Conservation (phyloP, 495 filamentous ascomycete species). For the Trichoderma parareesei region DNA sequence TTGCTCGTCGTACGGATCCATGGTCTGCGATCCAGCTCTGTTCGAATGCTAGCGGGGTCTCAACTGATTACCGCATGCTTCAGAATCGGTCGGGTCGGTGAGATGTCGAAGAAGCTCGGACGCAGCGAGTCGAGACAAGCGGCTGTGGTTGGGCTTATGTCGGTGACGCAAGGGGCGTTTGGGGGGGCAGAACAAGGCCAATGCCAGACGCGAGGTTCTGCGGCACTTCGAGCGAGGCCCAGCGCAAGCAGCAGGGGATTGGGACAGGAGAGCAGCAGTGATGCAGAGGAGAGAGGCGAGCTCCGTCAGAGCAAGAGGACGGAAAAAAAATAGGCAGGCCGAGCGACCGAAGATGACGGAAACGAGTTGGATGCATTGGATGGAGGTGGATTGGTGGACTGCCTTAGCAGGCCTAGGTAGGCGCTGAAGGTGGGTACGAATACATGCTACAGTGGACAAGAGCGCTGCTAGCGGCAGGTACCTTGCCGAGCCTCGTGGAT, state of each 20-base stretch:
- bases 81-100: not conserved
- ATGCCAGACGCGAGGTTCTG: not conserved
- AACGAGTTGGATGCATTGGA: not conserved
- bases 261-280: not conserved
- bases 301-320: not conserved
- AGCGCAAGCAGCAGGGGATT: not conserved
- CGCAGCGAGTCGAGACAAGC: too few relatives aligned
- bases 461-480: not conserved
- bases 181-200: not conserved
- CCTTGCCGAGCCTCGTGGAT: not conserved
- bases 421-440: too few relatives aligned
- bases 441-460: not conserved
- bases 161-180: not conserved
- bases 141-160: not conserved
- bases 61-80: constrained; percentile 6
- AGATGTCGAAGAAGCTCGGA: not conserved
- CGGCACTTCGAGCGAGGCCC: not conserved
- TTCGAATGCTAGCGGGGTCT: not conserved
- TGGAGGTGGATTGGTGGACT: not conserved
- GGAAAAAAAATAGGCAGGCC: constrained; percentile 3
- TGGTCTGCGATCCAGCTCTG: constrained; percentile 2
- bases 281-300: not conserved
- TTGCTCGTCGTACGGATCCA: constrained; percentile 25
- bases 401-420: too few relatives aligned
- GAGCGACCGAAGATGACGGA: constrained; percentile 6